Evolutionary conservation across 345 rosid genomes (phyloP), one percentile per base, ranked within the genome.

Genomic region (Pistacia vera): DNA sequence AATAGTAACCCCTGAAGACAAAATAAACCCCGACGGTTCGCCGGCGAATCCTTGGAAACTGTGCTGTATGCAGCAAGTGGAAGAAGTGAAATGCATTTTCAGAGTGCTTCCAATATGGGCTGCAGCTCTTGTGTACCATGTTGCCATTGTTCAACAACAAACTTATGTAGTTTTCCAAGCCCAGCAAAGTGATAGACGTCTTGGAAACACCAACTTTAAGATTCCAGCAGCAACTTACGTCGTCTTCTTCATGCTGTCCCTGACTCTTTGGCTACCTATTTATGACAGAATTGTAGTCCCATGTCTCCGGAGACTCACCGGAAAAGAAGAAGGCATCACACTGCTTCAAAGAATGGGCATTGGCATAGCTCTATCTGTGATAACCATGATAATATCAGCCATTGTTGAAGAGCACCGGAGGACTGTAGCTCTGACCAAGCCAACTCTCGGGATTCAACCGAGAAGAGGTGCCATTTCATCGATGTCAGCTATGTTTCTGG

Each of bases 31-130:
- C n/a, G 86, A 88, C 69, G 91, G 91, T 30, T 88, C 89, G 3
- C 75, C 89, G 8, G 82, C 80, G 16, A 20, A 85, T 61, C 87
- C 79, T 11, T 88, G 91, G 91, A 75, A 74, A 64, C 89, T 88
- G 12, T 88, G 89, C 80, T 85, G 85, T 11, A 36, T 88, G 82
- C 91, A 85, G 78, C 89, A 88, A 77, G 88, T 85, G 36, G 91
- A 88, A 78, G 91, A 85, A 82, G 70, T 76, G 72, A 88, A 88
- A 79, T 88, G 91, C 81, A 5, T 88, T 35, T 20, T 81, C 33
- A 85, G 87, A 71, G 89, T 88, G 35, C 3, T 88, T 56, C 91
- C 91, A 1, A 82, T 85, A 65, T 88, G 88, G 86, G 62, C 65
- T 63, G 41, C 91, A 4, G 83, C 61, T 8, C 11, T 82, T 61